Conservation (phyloP, 75 land plant genomes). For the Isoetes taiwanensis region DNA sequence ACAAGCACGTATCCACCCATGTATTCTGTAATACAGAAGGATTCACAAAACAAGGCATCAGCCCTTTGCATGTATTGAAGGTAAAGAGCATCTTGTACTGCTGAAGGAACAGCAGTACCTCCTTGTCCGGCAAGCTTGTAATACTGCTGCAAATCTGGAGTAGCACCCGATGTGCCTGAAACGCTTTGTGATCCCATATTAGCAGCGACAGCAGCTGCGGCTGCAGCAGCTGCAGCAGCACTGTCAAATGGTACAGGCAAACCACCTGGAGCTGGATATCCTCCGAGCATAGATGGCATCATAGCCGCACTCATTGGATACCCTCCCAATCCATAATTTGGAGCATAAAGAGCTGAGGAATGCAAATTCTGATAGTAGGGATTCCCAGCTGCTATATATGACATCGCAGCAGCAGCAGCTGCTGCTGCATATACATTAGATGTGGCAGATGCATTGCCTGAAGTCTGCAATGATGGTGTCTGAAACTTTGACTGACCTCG, state of each 20-base stretch:
- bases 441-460: conserved; percentile 2
- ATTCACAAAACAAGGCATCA: too few species aligned
- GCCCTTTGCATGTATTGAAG: conserved; percentile 19
- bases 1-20: too few species aligned
- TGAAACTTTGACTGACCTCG: conserved; percentile 24
- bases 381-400: conserved; percentile 32
- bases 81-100: conserved; percentile 37
- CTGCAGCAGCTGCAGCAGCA: conserved; percentile 42
- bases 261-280: conserved; percentile 28
- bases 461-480: conserved; percentile 4
- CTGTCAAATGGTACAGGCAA: conserved; percentile 37
- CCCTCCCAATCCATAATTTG: conserved; percentile 40
- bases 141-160: conserved; percentile 30
- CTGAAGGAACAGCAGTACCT: conserved; percentile 26
- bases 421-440: conserved; percentile 28
- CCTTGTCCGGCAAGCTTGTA: conserved; percentile 26
- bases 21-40: too few species aligned
- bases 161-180: conserved; percentile 26
- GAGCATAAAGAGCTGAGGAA: conserved; percentile 17
- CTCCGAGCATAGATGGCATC: conserved; percentile 40
- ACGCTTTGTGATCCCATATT: conserved; percentile 29
- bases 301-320: conserved; percentile 40
- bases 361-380: conserved; percentile 31
- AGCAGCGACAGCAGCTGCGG: conserved; percentile 29
- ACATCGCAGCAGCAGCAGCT: conserved; percentile 29